Evolutionary conservation across 2,329 filamentous ascomycete species (phyloP).

Genomic region (Colletotrichum siamense): DNA sequence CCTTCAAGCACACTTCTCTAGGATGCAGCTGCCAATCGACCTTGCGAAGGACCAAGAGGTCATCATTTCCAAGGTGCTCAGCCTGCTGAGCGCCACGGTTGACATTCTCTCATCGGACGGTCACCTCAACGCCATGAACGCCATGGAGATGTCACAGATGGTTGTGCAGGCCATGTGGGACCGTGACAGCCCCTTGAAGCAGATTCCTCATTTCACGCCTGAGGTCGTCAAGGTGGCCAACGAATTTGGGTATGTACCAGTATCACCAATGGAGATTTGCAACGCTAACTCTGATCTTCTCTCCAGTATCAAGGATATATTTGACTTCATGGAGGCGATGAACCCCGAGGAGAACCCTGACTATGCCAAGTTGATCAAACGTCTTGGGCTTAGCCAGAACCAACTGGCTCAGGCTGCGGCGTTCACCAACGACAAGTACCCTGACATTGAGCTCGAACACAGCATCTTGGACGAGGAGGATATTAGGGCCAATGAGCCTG

Average conservation of each 20-base stretch:
- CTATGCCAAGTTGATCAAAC: slow-evolving; percentile 78
- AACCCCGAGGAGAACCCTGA: slow-evolving; percentile 90
- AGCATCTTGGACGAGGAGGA: slow-evolving; percentile 81
- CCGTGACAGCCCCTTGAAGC: slow-evolving; percentile 93
- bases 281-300: slow-evolving; percentile 33
- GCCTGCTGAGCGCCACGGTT: slow-evolving; percentile 88
- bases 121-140: slow-evolving; percentile 95
- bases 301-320: slow-evolving; percentile 84
- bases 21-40: slow-evolving; percentile 96
- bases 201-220: slow-evolving; percentile 92
- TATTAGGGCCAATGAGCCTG: slow-evolving; percentile 79
- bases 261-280: neutral
- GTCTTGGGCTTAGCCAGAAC: slow-evolving; percentile 77
- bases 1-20: slow-evolving; percentile 94
- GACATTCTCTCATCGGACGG: slow-evolving; percentile 96
- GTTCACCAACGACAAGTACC: slow-evolving; percentile 97
- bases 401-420: slow-evolving; percentile 89
- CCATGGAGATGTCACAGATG: slow-evolving; percentile 99
- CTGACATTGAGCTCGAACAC: slow-evolving; percentile 91
- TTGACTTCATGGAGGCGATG: slow-evolving; percentile 99
- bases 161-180: slow-evolving; percentile 99
- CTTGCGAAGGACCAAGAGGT: slow-evolving; percentile 94
- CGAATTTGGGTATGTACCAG: slow-evolving; percentile 70
- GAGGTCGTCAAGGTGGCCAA: slow-evolving; percentile 84
- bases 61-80: slow-evolving; percentile 83